These are phyloP conservation scores for Xylariomycetidae sp. DNA, from an alignment of 2,329 filamentous ascomycete species.

Conservation along the genomic window DNA sequence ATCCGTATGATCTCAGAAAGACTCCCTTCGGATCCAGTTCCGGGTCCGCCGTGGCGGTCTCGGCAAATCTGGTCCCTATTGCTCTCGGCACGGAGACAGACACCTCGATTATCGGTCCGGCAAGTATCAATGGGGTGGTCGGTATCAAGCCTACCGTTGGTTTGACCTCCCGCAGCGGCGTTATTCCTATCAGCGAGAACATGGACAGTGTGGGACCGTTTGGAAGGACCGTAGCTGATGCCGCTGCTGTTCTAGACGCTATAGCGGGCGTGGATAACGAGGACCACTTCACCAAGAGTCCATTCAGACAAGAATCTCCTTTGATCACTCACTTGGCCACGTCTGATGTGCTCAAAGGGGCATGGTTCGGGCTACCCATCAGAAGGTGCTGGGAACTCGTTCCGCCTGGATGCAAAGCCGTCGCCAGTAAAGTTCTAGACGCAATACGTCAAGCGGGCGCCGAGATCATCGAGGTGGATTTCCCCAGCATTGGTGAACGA, in stretches of 20 bases:
- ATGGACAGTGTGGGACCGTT: conserved; percentile 68
- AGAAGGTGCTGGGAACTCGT: conserved; percentile 64
- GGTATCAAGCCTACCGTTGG: conserved; percentile 76
- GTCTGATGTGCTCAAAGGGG: conserved; percentile 51
- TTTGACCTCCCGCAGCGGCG: conserved; percentile 50
- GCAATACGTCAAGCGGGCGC: conserved; percentile 58
- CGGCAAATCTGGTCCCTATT: conserved; percentile 58
- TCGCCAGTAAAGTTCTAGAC: conserved; percentile 46
- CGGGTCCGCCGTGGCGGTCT: conserved; percentile 61
- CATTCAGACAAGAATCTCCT: conserved; percentile 50
- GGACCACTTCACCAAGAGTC: conserved; percentile 64
- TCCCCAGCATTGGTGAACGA: no score
- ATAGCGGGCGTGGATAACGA: conserved; percentile 60
- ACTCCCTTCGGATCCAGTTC: conserved; percentile 67
- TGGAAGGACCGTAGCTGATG: conserved; percentile 65
- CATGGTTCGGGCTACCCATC: conserved; percentile 69
- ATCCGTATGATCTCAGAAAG: conserved; percentile 63
- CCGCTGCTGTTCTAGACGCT: conserved; percentile 59
- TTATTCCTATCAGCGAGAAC: conserved; percentile 62
- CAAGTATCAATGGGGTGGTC: conserved; percentile 63
- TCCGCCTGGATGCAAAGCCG: conserved; percentile 47
- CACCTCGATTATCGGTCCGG: conserved; percentile 67
- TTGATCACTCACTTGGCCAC: conserved; percentile 52
- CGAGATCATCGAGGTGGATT: conserved; percentile 59
- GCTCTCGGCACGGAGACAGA: conserved; percentile 72